Conservation (phyloP, 2,329 filamentous ascomycete genomes). For the Tolypocladium amazonense region DNA sequence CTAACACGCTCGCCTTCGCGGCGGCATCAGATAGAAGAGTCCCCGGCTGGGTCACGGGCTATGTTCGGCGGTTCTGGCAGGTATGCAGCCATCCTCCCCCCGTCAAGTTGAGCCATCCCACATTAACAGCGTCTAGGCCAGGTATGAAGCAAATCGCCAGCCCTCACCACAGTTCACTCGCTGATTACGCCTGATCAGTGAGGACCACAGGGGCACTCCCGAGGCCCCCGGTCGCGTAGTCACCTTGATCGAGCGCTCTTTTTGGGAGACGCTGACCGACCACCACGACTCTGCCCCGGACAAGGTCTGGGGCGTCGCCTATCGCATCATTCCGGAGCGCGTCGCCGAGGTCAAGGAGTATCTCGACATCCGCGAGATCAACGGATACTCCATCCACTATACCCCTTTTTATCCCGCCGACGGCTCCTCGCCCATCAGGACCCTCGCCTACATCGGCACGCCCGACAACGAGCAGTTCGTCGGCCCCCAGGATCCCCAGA, state of each 20-base stretch:
- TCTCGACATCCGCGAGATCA: constrained; percentile 93
- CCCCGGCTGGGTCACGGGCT: constrained; percentile 84
- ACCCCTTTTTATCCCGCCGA: constrained; percentile 61
- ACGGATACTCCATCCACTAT: constrained; percentile 91
- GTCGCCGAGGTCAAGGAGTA: constrained; percentile 79
- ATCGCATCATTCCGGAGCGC: constrained; percentile 63
- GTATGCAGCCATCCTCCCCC: constrained; percentile 38
- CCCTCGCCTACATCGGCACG: constrained; percentile 87
- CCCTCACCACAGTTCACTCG: neutral
- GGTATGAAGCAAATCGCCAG: neutral
- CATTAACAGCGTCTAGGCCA: constrained; percentile 1
- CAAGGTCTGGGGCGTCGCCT: constrained; percentile 84
- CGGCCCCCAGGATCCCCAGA: constrained; percentile 68
- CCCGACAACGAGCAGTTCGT: constrained; percentile 90
- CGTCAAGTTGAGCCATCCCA: constrained; percentile 1
- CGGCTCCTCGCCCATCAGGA: constrained; percentile 29
- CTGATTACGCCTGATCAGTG: constrained; percentile 36
- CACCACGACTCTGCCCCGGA: constrained; percentile 49
- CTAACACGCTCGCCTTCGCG: neutral
- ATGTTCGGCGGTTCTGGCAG: constrained; percentile 97
- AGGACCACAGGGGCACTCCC: constrained; percentile 91
- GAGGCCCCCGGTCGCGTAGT: constrained; percentile 82
- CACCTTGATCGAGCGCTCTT: constrained; percentile 75
- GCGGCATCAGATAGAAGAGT: constrained; percentile 59
- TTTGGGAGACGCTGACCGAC: constrained; percentile 72